Base-by-base conservation (phyloP, 192 early-diverging fungal species). In the Entomortierella parvispora region DNA sequence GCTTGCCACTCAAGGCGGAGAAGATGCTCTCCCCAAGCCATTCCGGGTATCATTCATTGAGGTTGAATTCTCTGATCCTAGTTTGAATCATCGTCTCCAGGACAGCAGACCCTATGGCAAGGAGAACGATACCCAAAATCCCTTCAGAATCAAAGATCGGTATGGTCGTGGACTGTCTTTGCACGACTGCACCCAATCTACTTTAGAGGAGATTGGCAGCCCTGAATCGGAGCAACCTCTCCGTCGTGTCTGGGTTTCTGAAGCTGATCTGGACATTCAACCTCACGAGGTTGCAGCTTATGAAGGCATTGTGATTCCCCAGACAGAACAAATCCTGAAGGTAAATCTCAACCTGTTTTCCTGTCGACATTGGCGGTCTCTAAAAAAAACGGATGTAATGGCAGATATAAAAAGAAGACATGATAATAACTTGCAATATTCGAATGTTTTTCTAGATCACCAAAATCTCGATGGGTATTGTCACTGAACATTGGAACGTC, bases 301-400 rank as follows among this genome's bases (percentile, higher is more conserved):
- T 29, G 90, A 93, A 75, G 85, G 88, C 3, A 45, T 58, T 6
- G 48, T 93, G 12, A 29, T 82, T 3, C 88, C 92, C 9, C 48
- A 55, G 28, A 83, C 85, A 23, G 83, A 87, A 31, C 82, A 86
- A n/a, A 85, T 85, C 42, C 20, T 93, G 10, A 88, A 89, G 77
- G 89, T 92, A 81, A 44, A 4, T 33, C 59, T 11, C n/a, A n/a
- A n/a, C n/a, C n/a, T n/a, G n/a, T n/a, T n/a, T n/a, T n/a, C n/a
- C n/a, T n/a, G n/a, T n/a, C n/a, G n/a, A n/a, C 42, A 12, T 44
- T 44, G 4, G 65, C 65, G n/a, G n/a, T 57, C 14, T 15, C 10
- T 1, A 1, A 3, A 46, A 23, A 45, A 43, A 5, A 18, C 8
- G 12, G 25, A n/a, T 56, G 51, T 15, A 34, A 29, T 33, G 23